Conservation (phyloP, 2,329 filamentous ascomycete genomes). For the Venturia nashicola region DNA sequence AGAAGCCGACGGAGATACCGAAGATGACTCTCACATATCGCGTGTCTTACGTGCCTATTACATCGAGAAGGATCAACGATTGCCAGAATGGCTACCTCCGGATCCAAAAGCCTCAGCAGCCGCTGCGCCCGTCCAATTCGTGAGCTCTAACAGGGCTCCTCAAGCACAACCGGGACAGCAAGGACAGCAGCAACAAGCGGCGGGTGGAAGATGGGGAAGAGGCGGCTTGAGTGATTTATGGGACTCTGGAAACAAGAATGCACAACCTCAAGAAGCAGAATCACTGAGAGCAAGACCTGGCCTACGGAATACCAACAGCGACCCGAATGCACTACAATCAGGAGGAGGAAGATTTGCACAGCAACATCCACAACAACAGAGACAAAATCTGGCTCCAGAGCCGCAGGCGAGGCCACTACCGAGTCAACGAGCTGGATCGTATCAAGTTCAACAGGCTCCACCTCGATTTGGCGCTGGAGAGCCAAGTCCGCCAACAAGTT, state of each 20-base stretch:
- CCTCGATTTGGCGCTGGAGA: constrained; percentile 13
- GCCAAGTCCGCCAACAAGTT: constrained; percentile 25
- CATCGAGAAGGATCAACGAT: constrained; percentile 68
- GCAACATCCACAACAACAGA: background rate
- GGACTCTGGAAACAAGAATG: constrained; percentile 32
- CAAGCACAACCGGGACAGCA: constrained; percentile 21
- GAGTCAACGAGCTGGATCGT: constrained; percentile 62
- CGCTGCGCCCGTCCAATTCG: constrained; percentile 37
- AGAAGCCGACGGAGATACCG: constrained; percentile 40
- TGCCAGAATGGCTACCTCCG: constrained; percentile 78
- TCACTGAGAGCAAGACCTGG: constrained; percentile 29
- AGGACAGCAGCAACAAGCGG: constrained; percentile 21
- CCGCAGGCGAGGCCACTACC: constrained; percentile 44
- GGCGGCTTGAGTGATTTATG: constrained; percentile 48
- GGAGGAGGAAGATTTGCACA: constrained; percentile 2
- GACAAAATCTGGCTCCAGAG: background rate
- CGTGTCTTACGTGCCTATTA: constrained; percentile 90
- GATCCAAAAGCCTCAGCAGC: constrained; percentile 66
- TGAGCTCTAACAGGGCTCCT: constrained; percentile 26
- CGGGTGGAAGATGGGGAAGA: constrained; percentile 21
- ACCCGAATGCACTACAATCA: background rate
- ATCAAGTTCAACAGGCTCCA: constrained; percentile 43
- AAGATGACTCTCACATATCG: constrained; percentile 91
- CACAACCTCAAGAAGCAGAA: constrained; percentile 26
- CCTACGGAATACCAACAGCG: constrained; percentile 21